Conservation (phyloP, 148 eudicot genomes). For the Vaccinium corymbosum region DNA sequence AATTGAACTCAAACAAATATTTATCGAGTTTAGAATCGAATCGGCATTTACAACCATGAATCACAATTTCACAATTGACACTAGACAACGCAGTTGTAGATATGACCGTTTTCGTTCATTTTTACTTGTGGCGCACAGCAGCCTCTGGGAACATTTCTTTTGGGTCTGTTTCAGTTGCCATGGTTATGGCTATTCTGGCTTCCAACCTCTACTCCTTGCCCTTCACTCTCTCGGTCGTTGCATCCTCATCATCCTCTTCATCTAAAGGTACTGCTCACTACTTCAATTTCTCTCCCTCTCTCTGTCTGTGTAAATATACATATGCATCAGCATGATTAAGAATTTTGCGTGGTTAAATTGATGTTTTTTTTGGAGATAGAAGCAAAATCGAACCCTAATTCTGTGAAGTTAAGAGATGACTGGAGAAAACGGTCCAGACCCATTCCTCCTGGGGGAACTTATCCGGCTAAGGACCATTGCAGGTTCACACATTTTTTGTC, state of each 20-base stretch:
- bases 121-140: background rate
- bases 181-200: background rate
- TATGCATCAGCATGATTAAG: background rate
- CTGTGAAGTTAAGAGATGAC: constrained; percentile 67
- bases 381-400: constrained; percentile 27
- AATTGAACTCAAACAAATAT: too few species aligned
- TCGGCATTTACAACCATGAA: too few species aligned
- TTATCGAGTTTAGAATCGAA: too few species aligned
- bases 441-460: constrained; percentile 84
- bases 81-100: background rate
- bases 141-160: background rate
- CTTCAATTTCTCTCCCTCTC: background rate
- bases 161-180: background rate
- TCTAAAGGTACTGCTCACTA: background rate
- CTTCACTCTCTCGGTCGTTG: background rate
- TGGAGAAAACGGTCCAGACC: constrained; percentile 78
- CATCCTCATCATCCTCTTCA: background rate
- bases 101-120: background rate
- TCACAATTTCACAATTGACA: too few species aligned
- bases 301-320: background rate
- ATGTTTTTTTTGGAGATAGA: constrained; percentile 9
- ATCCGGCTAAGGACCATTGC: constrained; percentile 96
- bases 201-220: background rate
- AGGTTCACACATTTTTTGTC: constrained; percentile 35
- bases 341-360: background rate